Evolutionary conservation across 2,329 filamentous ascomycete species (phyloP).

Genomic region (Fusarium sp.): DNA sequence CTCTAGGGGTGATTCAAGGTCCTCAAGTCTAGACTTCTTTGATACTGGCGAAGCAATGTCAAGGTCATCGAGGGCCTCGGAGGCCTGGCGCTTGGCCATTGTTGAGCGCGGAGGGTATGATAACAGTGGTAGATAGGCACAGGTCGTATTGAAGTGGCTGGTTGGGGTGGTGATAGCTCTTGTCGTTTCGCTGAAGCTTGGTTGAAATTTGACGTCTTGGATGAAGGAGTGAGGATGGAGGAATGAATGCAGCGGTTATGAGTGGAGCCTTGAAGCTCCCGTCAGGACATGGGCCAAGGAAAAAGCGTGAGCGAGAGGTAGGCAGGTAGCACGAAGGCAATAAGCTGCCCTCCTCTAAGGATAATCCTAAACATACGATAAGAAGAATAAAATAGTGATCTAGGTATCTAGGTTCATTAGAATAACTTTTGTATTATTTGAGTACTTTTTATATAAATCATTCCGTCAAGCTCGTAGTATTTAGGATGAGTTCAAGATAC

Average conservation of each 20-base stretch:
- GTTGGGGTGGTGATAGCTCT: not conserved
- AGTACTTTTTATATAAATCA: too few species aligned
- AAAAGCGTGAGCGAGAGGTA: not conserved
- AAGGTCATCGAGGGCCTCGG: conserved; percentile 70
- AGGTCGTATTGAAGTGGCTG: not conserved
- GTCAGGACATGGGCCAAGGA: conserved; percentile 1
- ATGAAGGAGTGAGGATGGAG: conserved; percentile 33
- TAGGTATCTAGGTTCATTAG: too few species aligned
- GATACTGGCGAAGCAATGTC: conserved; percentile 69
- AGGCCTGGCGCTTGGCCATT: conserved; percentile 69
- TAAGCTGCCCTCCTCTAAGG: too few species aligned
- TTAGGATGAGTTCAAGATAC: too few species aligned
- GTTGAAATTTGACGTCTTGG: conserved; percentile 22
- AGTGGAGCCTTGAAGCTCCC: conserved; percentile 34
- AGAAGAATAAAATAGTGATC: too few species aligned
- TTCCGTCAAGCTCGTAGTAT: too few species aligned
- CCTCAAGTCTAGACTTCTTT: conserved; percentile 68
- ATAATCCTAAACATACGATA: too few species aligned
- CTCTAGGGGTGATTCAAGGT: conserved; percentile 55
- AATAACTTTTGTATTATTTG: too few species aligned
- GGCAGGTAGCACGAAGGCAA: not conserved
- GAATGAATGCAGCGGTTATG: conserved; percentile 18
- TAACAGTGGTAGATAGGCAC: not conserved
- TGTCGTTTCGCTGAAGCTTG: conserved; percentile 15
- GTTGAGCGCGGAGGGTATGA: conserved; percentile 1